Percentiles rank a stretch among this genome's conserved stretches.
phyloP scores from a whole-genome alignment of 805 yeast genomes.

The Cyberlindnera samutprakarnensis region DNA sequence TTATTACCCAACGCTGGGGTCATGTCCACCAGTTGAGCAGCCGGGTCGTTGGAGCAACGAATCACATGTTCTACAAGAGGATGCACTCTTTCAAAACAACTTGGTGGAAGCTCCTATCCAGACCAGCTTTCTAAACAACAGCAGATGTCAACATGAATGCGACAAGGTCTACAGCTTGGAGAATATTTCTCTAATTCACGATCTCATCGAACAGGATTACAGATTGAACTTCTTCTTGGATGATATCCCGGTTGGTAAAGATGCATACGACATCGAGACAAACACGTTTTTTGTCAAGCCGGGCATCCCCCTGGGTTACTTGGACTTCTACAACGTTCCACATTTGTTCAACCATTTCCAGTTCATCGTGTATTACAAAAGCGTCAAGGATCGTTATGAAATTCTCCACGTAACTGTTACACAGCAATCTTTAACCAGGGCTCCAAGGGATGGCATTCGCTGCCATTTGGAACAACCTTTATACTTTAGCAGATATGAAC shows the following conservation, averaged over 20 bases:
- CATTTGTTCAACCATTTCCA: constrained; percentile 26
- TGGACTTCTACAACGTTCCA: constrained; percentile 22
- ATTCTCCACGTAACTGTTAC: constrained; percentile 21
- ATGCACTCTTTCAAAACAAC: constrained; percentile 12
- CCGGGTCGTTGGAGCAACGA: constrained; percentile 1
- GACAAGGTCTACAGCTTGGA: constrained; percentile 13
- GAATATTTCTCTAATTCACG: constrained; percentile 21
- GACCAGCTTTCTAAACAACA: constrained; percentile 10
- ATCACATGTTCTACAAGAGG: constrained; percentile 3
- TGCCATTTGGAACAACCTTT: constrained; percentile 22
- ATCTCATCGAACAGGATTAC: constrained; percentile 23
- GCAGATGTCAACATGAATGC: constrained; percentile 12
- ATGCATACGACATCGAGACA: constrained; percentile 22
- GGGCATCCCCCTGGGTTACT: constrained; percentile 25
- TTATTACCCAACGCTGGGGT: constrained; percentile 17
- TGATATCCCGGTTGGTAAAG: constrained; percentile 25
- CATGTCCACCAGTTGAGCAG: constrained; percentile 14
- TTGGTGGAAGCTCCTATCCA: constrained; percentile 16
- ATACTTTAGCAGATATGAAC: constrained; percentile 16
- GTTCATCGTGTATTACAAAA: constrained; percentile 19
- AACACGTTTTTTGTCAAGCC: constrained; percentile 20
- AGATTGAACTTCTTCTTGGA: constrained; percentile 23
- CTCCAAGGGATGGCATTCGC: constrained; percentile 14
- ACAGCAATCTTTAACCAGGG: constrained; percentile 20
- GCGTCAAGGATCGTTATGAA: constrained; percentile 17